Percentiles rank a stretch among this genome's conserved stretches.
These are phyloP conservation scores for Pseudoturritis turrita DNA, from an alignment of 345 rosid genomes.

Conservation along the genomic window DNA sequence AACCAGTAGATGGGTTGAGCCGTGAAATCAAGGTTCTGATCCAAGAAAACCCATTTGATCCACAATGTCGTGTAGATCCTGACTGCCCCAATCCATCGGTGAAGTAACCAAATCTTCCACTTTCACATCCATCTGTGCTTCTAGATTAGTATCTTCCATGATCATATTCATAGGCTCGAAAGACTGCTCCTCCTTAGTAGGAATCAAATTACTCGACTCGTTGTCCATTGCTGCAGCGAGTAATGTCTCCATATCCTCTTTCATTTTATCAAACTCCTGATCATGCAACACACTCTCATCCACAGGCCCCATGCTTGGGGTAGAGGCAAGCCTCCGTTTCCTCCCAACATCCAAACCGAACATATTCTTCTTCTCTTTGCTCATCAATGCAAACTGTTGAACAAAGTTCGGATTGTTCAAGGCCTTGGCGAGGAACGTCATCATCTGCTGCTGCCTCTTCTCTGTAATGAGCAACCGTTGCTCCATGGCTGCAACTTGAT, in stretches of 20 bases:
- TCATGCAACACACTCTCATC: conserved; percentile 29
- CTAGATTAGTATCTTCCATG: conserved; percentile 45
- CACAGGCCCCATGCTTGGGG: conserved; percentile 43
- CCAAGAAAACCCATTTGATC: conserved; percentile 67
- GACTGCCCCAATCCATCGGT: conserved; percentile 52
- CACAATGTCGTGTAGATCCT: conserved; percentile 48
- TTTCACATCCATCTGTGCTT: conserved; percentile 40
- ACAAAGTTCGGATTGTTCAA: conserved; percentile 51
- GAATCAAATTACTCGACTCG: conserved; percentile 41
- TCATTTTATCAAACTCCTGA: conserved; percentile 21
- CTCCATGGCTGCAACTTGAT: conserved; percentile 48
- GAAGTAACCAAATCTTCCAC: conserved; percentile 51
- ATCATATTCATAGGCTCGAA: conserved; percentile 46
- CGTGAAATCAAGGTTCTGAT: conserved; percentile 38
- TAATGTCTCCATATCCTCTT: conserved; percentile 45
- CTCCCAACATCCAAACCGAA: conserved; percentile 41
- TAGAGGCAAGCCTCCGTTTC: conserved; percentile 54
- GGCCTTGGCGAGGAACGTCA: conserved; percentile 72
- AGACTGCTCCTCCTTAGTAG: conserved; percentile 23
- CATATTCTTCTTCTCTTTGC: conserved; percentile 34
- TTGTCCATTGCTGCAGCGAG: conserved; percentile 45
- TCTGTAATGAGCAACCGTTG: conserved; percentile 46
- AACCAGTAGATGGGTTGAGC: neutral
- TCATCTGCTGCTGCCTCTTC: conserved; percentile 68
- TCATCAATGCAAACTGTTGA: conserved; percentile 44